Base-by-base conservation (phyloP, 441 rosid genomes). In the Sinapis alba region DNA sequence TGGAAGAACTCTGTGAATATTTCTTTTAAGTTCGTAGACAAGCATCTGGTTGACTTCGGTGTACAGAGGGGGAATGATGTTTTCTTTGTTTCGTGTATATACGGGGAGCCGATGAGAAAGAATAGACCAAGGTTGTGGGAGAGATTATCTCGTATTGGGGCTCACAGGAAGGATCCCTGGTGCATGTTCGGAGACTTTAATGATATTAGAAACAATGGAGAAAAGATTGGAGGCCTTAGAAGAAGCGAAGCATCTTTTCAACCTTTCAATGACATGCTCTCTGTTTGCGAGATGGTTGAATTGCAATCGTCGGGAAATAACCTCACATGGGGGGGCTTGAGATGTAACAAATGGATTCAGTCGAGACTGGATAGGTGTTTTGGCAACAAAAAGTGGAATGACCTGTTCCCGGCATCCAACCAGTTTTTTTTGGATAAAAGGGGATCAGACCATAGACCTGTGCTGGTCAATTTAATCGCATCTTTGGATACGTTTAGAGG, bases 391-490 rank as follows among this genome's bases (percentile, higher is more conserved):
- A 9, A 16, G 0, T 50, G 56, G 56, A 0, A 1, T 0, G 0
- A 6, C 0, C 4, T 7, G 0, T 50, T 50, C 7, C 56, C 56
- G 0, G 23, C 11, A 0, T 16, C 56, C 0, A 16, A 50, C 7
- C 56, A 50, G 2, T 0, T 0, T 1, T 50, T 50, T 0, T 0
- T 50, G 11, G 56, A 50, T 0, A 50, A 16, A 1, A 1, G 56
- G 0, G 43, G 43, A 0, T 36, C 43, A 1, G 43, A 36, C 0
- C 43, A 36, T 3, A 11, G 43, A 10, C 43, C 43, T 0, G 43
- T 36, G 3, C 0, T 36, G 5, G 43, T 36, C 0, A 36, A 36
- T n/a, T n/a, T 36, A 0, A 0, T 11, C 0, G n/a, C n/a, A 0
- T 10, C 43, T 0, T 0, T 2, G 0, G 20, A 36, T 0, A 0